These are phyloP conservation scores for Plectosphaerella sp. DNA, from an alignment of 2,329 filamentous ascomycete genomes.

Conservation along the genomic window DNA sequence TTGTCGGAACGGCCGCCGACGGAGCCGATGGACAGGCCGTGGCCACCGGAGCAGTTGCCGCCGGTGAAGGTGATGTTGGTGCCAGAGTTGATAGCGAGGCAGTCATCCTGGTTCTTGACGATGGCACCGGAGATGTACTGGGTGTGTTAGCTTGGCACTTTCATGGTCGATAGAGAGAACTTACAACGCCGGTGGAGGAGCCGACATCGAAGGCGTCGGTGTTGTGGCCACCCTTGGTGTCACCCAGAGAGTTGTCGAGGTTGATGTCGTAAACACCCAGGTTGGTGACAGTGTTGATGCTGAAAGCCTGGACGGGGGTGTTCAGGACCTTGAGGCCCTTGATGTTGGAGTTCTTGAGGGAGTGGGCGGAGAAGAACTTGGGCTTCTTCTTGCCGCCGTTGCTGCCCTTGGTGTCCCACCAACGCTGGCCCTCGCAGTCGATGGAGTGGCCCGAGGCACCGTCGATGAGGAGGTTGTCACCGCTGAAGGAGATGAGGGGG, in stretches of 20 bases:
- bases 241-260: conserved; percentile 33
- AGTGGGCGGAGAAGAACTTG: conserved; percentile 51
- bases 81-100: conserved; percentile 53
- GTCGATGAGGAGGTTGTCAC: conserved; percentile 48
- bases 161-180: no score
- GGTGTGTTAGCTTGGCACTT: no score
- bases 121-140: conserved; percentile 43
- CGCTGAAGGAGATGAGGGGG: conserved; percentile 58
- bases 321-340: conserved; percentile 33
- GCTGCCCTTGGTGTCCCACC: conserved; percentile 58
- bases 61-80: conserved; percentile 40
- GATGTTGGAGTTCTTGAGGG: conserved; percentile 29
- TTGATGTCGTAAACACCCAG: conserved; percentile 28
- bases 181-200: conserved; percentile 34
- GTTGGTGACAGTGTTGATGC: conserved; percentile 28
- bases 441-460: conserved; percentile 48
- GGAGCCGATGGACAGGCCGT: conserved; percentile 37
- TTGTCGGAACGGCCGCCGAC: conserved; percentile 47
- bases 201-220: conserved; percentile 58
- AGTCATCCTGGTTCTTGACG: conserved; percentile 59
- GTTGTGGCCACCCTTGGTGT: conserved; percentile 38
- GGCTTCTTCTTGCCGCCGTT: conserved; percentile 61
- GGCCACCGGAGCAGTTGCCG: conserved; percentile 38
- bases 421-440: conserved; percentile 50
- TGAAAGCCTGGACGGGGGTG: conserved; percentile 36